phyloP scores from a whole-genome alignment of 2,329 filamentous ascomycete species.

The Colletotrichum shisoi region DNA sequence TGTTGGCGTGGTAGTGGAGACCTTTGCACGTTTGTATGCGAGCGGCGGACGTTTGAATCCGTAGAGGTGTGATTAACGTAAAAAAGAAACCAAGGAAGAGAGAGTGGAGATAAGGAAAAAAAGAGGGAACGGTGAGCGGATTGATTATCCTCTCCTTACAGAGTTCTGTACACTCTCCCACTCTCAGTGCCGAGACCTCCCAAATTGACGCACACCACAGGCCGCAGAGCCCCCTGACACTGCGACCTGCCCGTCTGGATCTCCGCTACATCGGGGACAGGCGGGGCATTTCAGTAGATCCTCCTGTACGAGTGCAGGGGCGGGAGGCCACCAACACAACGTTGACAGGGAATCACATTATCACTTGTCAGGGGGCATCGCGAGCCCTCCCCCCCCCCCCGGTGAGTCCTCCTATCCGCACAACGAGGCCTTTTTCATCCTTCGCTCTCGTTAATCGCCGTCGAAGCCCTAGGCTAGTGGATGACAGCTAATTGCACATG shows the following conservation, averaged over 20 bases:
- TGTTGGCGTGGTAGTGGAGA: conserved; percentile 15
- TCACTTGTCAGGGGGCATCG: conserved; percentile 30
- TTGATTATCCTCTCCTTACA: conserved; percentile 13
- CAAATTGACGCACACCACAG: conserved; percentile 17
- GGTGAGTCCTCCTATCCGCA: conserved; percentile 31
- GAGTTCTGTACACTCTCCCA: conserved; percentile 17
- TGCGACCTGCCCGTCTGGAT: conserved; percentile 29
- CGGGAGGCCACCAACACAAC: conserved; percentile 4
- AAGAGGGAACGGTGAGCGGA: conserved; percentile 20
- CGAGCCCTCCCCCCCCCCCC: background rate
- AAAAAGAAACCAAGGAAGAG: background rate
- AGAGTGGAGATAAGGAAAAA: background rate
- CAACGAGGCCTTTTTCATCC: conserved; percentile 22
- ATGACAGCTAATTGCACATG: conserved; percentile 21
- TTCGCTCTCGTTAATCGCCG: conserved; percentile 18
- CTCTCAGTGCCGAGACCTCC: conserved; percentile 32
- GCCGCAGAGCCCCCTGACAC: conserved; percentile 27
- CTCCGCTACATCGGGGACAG: conserved; percentile 33
- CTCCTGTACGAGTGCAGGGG: conserved; percentile 21
- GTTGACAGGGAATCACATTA: conserved; percentile 14
- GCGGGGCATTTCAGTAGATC: conserved; percentile 24
- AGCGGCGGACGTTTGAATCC: background rate
- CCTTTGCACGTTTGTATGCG: background rate
- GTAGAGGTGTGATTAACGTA: background rate
- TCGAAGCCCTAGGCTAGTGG: conserved; percentile 11